These are phyloP conservation scores for Aspergillus leporis DNA, from an alignment of 495 filamentous ascomycete species.

Conservation along the genomic window DNA sequence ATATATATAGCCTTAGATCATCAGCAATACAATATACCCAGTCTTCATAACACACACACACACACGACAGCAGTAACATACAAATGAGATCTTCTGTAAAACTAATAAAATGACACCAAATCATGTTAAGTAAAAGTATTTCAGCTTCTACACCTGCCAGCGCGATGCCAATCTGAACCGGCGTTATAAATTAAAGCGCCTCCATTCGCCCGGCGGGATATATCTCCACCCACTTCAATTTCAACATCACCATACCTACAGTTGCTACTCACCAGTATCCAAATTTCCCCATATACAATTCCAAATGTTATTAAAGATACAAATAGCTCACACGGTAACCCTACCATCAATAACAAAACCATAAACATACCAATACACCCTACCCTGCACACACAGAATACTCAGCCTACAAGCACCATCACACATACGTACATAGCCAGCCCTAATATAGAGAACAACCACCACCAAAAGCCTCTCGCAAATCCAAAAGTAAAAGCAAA, in stretches of 20 bases:
- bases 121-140: too few relatives aligned
- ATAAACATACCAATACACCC: background rate
- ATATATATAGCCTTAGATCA: too few relatives aligned
- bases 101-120: too few relatives aligned
- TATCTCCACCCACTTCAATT: background rate
- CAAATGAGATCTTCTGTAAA: too few relatives aligned
- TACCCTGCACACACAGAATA: background rate
- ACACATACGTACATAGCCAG: background rate
- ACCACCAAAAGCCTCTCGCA: background rate
- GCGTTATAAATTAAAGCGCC: background rate
- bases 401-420: background rate
- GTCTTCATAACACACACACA: too few relatives aligned
- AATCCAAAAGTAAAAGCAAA: background rate
- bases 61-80: background rate
- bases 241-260: background rate
- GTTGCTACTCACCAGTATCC: background rate
- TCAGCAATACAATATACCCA: background rate
- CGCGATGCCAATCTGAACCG: background rate
- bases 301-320: background rate
- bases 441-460: background rate
- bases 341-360: background rate
- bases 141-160: background rate
- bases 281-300: background rate
- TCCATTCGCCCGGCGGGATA: conserved; percentile 8
- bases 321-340: background rate